Base-by-base conservation (phyloP, 2,329 filamentous ascomycete genomes). In the Hymenoscyphus fraxineus region DNA sequence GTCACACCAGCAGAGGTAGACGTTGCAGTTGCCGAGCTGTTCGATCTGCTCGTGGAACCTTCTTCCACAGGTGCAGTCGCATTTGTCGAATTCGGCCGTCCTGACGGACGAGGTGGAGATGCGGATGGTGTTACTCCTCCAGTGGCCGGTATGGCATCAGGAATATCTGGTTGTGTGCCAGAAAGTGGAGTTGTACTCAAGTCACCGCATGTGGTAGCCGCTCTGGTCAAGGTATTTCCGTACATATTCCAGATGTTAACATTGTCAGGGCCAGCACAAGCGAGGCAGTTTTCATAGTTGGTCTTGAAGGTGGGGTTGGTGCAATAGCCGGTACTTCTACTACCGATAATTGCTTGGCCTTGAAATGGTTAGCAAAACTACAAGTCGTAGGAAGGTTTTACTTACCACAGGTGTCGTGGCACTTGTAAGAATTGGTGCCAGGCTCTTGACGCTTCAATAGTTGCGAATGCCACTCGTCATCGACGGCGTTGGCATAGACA, bases 211-310 rank as follows among this genome's bases (percentile, higher is more conserved):
- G 31, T 32, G 2, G 61, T 62, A 19, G 56, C 68, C 35, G 58
- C 63, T 16, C 61, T 60, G 6, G 64, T 61, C 35, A 70, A 60
- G n/a, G 60, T 64, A 7, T 22, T 55, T 44, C 68, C 68, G 44
- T 70, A 70, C 40, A 66, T 67, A 47, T 32, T 59, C 69, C 69
- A 71, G 60, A 71, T 71, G 39, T 71, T 61, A 6, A 61, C 38
- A 59, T 70, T 65, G 51, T 67, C 65, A 9, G 68, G 65, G 15
- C 69, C 69, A 47, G 69, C 63, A 27, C 69, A 71, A 7, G 44
- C 38, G 16, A 71, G 65, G 44, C 67, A 71, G 16, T 64, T 65
- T 1, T 44, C 61, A 55, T 71, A 71, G 61, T 67, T 67, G 6
- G 55, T 56, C 22, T 64, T 44, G 60, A 71, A 71, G 27, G 62